A percentile compares a stretch with the other conserved stretches of the same genome.
These are phyloP conservation scores for Phytophthora pistaciae DNA, from an alignment of 352 stramenopile genomes.

Conservation along the genomic window DNA sequence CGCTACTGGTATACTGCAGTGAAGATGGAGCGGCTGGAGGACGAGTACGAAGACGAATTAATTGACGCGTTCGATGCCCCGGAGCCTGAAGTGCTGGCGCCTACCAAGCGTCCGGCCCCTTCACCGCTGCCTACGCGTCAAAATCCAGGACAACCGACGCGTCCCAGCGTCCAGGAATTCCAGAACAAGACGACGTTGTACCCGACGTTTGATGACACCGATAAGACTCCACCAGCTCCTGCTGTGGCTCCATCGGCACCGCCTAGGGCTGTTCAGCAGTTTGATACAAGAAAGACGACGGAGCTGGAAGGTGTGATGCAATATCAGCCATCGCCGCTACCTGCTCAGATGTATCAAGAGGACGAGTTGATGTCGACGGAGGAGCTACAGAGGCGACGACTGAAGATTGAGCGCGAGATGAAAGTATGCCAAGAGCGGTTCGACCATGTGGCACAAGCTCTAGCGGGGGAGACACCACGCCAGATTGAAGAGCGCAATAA, in stretches of 20 bases:
- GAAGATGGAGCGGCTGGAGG: conserved; percentile 35
- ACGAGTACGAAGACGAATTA: conserved; percentile 55
- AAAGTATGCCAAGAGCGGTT: conserved; percentile 53
- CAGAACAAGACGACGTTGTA: conserved; percentile 21
- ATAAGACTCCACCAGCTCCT: conserved; percentile 1
- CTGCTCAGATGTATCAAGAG: conserved; percentile 3
- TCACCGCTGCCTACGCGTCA: neutral
- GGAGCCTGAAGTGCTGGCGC: neutral
- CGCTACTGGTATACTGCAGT: neutral
- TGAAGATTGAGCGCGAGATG: conserved; percentile 52
- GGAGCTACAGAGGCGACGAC: conserved; percentile 36
- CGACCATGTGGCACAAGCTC: conserved; percentile 66
- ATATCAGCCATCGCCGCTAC: neutral
- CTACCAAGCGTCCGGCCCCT: conserved; percentile 1
- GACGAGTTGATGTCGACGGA: conserved; percentile 21
- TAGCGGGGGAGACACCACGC: conserved; percentile 72
- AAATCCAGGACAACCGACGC: neutral
- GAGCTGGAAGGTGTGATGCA: neutral
- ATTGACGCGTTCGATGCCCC: conserved; percentile 76
- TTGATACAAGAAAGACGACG: neutral
- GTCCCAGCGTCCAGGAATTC: neutral
- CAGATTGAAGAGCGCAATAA: conserved; percentile 62
- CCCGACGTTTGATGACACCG: conserved; percentile 39
- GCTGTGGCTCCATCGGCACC: conserved; percentile 2
- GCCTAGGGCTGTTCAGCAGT: neutral